Base-by-base conservation (phyloP, 1,284 basidiomycete genomes). In the Boletus semigastroideus region DNA sequence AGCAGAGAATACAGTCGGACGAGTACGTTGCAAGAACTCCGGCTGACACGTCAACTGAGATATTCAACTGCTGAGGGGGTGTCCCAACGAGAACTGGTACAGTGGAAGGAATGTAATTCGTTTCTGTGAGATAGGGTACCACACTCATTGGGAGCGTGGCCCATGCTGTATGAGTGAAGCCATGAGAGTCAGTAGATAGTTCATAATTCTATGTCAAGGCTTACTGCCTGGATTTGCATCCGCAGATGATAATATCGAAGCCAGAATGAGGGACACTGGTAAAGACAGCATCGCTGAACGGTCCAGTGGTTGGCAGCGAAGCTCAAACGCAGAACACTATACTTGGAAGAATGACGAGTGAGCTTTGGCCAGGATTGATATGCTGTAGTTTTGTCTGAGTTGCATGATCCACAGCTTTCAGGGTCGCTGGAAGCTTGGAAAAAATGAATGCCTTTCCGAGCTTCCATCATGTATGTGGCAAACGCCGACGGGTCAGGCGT, bases 1-100 rank as follows among this genome's bases (percentile, higher is more conserved):
- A 43, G 14, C 65, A 67, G 38, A 69, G 57, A 14, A 70, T 44
- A 39, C 65, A 67, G 33, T 68, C 55, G 4, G 53, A 49, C 4
- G 28, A 38, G 34, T 64, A 69, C 16, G 57, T 46, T 5, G 48
- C 53, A 27, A 66, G 48, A 40, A 31, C 4, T 7, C 45, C 53
- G 1, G 52, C 22, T 30, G 51, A 42, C 3, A 66, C 19, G 22
- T 52, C 48, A 28, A 66, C 53, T 11, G 65, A 65, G 11, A 68
- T 44, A 40, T 66, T 60, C 22, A 68, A 20, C 31, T 60, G 45
- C 41, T 66, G 60, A 22, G 65, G 65, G 14, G 68, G 64, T 12
- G 56, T 65, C 6, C 65, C 64, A 28, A 68, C 31, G 12, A 65
- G 60, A 9, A 38, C 48, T 20, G 64, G 57, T 1, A 51, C 53